Base-by-base conservation (phyloP, 2,329 filamentous ascomycete species). In the Monosporascus cannonballus region DNA sequence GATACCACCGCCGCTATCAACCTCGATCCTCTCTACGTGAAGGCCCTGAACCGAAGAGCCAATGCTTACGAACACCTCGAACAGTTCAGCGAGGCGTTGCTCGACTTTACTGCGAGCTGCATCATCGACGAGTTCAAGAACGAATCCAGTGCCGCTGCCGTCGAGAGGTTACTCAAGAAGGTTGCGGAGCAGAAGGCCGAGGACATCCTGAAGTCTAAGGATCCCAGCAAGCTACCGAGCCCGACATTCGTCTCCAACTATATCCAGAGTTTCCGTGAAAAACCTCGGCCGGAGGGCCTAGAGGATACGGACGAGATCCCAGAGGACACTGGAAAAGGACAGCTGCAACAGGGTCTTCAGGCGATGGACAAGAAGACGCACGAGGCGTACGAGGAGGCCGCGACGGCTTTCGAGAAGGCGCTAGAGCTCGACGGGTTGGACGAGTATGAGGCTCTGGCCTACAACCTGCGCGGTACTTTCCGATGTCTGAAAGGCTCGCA, bases 91-190 rank as follows among this genome's bases (percentile, higher is more conserved):
- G 93, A 97, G 69, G 93, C 94, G 46, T 85, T 99, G 8, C 83
- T 99, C 58, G 94, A 99, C 75, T 97, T 96, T 76, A 99, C 94
- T 8, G 94, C 94, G 54, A 96, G 93, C 75, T 99, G 94, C 76
- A 99, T 99, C 71, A 96, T 99, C 69, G 94, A 99, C 70, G 89
- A 89, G 57, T 99, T 99, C 80, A 87, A 89, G 74, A 97, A 94
- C 71, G 89, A 96, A 65, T 78, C 81, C 56, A 95, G 89, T 67
- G 91, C 93, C 24, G 85, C 92, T 70, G 86, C 91, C 45, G 92
- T 99, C 9, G 94, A 99, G 77, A 80, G 93, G 57, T 76, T 99
- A 58, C 80, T 99, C 58, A 97, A 97, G 80, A 96, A 96, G 76
- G 93, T 97, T 48, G 94, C 94, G 47, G 93, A 97, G 74, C 81